Evolutionary conservation across 73 alveolate genomes (phyloP).

Genomic region (Effrenium voratum): DNA sequence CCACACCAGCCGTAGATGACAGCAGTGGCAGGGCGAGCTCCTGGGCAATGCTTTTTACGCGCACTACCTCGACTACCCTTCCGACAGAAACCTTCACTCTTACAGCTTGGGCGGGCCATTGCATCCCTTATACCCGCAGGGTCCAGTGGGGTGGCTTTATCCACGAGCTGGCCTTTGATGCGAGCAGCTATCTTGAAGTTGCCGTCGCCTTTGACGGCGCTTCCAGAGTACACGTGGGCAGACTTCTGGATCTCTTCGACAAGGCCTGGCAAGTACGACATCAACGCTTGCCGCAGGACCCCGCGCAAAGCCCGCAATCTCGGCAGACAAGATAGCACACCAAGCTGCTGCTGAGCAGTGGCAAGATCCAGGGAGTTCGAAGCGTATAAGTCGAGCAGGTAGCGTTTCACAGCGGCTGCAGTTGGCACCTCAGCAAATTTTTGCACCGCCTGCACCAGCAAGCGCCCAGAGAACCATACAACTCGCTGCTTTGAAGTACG

Average conservation of each 20-base stretch:
- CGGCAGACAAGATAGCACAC: not conserved
- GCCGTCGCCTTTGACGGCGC: not conserved
- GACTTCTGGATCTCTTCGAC: not conserved
- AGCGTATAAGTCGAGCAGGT: not conserved
- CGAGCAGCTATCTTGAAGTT: not conserved
- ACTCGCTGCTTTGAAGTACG: not conserved
- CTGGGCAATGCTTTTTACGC: not conserved
- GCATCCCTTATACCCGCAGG: not conserved
- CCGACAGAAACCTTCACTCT: not conserved
- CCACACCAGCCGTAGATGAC: constrained; percentile 12
- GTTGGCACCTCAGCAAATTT: not conserved
- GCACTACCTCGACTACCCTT: not conserved
- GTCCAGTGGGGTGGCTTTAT: not conserved
- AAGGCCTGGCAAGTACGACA: not conserved
- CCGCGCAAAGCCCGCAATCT: not conserved
- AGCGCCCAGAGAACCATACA: not conserved
- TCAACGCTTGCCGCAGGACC: not conserved
- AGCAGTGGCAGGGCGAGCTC: not conserved
- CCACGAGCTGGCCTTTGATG: not conserved
- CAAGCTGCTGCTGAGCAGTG: not conserved
- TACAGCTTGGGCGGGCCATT: not conserved
- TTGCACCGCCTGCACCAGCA: not conserved
- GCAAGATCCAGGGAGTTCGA: not conserved
- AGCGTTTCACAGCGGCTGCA: not conserved
- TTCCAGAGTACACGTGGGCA: not conserved